Evolutionary conservation across 139 green algal genomes (phyloP).

Genomic region (Zygnema circumcarinatum): DNA sequence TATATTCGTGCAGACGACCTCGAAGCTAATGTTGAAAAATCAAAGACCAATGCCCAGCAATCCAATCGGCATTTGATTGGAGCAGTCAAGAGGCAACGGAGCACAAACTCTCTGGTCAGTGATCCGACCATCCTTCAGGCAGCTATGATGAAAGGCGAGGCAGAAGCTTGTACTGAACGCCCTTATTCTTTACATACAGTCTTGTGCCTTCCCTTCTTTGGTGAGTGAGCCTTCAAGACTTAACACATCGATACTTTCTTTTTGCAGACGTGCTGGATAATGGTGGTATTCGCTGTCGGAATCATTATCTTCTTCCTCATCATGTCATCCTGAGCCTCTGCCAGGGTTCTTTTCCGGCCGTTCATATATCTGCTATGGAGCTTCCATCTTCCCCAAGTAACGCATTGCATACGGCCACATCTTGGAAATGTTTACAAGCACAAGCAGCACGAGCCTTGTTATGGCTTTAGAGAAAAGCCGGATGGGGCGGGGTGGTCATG

Average conservation of each 20-base stretch:
- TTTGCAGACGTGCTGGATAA: conserved; percentile 52
- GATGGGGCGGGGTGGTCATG: too few relatives aligned
- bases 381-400: too few relatives aligned
- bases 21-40: conserved; percentile 66
- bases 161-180: background rate
- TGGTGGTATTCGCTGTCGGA: conserved; percentile 27
- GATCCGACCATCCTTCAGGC: background rate
- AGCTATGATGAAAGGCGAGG: too few relatives aligned
- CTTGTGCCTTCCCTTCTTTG: background rate
- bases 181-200: conserved; percentile 3
- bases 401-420: too few relatives aligned
- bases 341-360: too few relatives aligned
- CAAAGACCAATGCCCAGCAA: conserved; percentile 49
- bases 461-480: too few relatives aligned
- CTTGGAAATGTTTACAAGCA: too few relatives aligned
- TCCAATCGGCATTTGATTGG: conserved; percentile 57
- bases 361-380: too few relatives aligned
- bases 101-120: conserved; percentile 30
- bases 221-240: conserved; percentile 5
- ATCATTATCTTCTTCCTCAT: conserved; percentile 48
- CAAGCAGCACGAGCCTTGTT: too few relatives aligned
- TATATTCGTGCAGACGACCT: conserved; percentile 67
- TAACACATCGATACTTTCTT: conserved; percentile 9
- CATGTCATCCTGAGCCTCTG: conserved; percentile 45
- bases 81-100: conserved; percentile 61